Evolutionary conservation across 805 yeast species (phyloP), one percentile per base, ranked within the genome.

Genomic region (Ogataea naganishii): DNA sequence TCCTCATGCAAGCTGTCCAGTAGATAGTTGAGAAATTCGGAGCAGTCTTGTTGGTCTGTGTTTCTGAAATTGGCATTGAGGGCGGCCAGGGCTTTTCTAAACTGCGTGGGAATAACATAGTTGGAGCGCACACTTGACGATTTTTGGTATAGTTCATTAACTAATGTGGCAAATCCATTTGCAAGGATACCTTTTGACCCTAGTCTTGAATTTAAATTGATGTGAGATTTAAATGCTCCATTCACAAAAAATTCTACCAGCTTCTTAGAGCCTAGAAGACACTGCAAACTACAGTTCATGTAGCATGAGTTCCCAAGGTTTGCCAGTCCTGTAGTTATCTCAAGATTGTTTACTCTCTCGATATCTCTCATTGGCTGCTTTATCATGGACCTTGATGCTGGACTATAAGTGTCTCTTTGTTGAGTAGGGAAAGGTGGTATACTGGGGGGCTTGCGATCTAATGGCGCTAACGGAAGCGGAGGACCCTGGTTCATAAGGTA

Each of bases 301-400:
- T 88, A 88, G 52, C 96, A 88, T 0, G 95, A 81, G 46, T 89
- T 89, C 3, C 96, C 95, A 37, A 88, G 60, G 49, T 88, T 88
- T 10, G 66, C 62, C 5, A 88, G 60, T 0, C 97, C 96, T 0
- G 86, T 75, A 13, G 74, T 60, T n/a, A n/a, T n/a, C n/a, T n/a
- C n/a, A n/a, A n/a, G n/a, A n/a, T n/a, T n/a, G n/a, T n/a, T n/a
- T n/a, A n/a, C n/a, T n/a, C n/a, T n/a, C n/a, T n/a, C n/a, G n/a
- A n/a, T n/a, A n/a, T n/a, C n/a, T n/a, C n/a, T n/a, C n/a, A n/a
- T n/a, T n/a, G n/a, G n/a, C n/a, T n/a, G n/a, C n/a, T n/a, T n/a
- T n/a, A n/a, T n/a, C n/a, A n/a, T n/a, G n/a, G n/a, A n/a, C n/a
- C n/a, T n/a, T n/a, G n/a, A n/a, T n/a, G n/a, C n/a, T n/a, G n/a